Percentiles rank a stretch among this genome's conserved stretches.
phyloP scores from a whole-genome alignment of 768 basidiomycete genomes.

The Kwoniella heveanensis region DNA sequence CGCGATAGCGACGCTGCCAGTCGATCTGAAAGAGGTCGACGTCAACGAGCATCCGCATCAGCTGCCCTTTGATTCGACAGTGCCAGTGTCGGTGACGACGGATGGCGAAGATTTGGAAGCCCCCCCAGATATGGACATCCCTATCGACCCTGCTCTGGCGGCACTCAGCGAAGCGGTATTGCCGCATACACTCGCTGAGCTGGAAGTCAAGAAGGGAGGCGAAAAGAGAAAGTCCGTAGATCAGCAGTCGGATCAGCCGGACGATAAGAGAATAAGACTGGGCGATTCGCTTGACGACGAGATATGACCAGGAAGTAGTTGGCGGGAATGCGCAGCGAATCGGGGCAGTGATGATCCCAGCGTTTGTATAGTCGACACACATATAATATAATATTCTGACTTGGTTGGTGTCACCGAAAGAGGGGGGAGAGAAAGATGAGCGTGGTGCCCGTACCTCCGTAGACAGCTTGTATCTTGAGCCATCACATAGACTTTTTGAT shows the following conservation, averaged over 20 bases:
- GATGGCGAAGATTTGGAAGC: neutral
- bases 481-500: no score
- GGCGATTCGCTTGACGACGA: no score
- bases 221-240: constrained; percentile 23
- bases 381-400: no score
- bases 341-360: no score
- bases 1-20: constrained; percentile 1
- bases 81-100: neutral
- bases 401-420: no score
- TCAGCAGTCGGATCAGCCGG: neutral
- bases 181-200: constrained; percentile 25
- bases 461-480: no score
- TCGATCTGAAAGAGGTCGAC: neutral
- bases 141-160: constrained; percentile 24
- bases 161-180: constrained; percentile 11
- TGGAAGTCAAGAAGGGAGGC: constrained; percentile 14
- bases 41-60: neutral
- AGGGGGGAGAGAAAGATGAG: neutral
- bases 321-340: no score
- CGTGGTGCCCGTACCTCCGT: no score
- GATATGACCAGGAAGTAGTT: no score
- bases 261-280: constrained; percentile 4
- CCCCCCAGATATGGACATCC: constrained; percentile 6
- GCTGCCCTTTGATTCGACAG: neutral
- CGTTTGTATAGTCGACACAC: no score